Evolutionary conservation across 1,284 basidiomycete species (phyloP).

Genomic region (Ceratobasidium sp.): DNA sequence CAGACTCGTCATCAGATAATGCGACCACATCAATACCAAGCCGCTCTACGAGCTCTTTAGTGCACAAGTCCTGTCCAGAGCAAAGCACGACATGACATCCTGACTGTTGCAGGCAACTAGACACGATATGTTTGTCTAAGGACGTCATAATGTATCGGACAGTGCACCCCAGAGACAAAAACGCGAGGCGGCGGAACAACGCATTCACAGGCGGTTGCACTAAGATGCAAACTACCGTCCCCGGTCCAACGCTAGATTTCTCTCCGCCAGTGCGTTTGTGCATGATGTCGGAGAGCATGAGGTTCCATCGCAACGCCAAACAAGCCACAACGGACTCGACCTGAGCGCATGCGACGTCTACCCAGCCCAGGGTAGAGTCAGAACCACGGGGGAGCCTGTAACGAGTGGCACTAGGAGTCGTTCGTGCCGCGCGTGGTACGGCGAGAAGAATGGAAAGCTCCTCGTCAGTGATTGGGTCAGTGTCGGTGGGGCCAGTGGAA

Average conservation of each 20-base stretch:
- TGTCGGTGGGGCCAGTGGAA: background rate
- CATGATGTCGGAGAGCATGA: too few species aligned
- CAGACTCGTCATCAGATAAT: background rate
- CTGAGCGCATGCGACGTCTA: conserved; percentile 14
- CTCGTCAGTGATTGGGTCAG: conserved; percentile 9
- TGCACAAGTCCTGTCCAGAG: background rate
- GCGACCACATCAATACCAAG: background rate
- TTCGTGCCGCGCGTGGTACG: conserved; percentile 2
- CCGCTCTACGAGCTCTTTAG: too few species aligned
- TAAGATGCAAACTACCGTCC: conserved; percentile 11
- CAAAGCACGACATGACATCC: conserved; percentile 8
- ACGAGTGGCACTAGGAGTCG: background rate
- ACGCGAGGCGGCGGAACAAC: conserved; percentile 13
- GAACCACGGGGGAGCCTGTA: conserved; percentile 2
- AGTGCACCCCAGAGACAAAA: conserved; percentile 13
- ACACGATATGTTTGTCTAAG: background rate
- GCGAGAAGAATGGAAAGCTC: conserved; percentile 17
- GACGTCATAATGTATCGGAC: background rate
- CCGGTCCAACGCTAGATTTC: background rate
- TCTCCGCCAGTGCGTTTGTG: background rate
- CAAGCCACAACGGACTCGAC: background rate
- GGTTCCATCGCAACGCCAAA: background rate
- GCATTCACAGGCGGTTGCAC: background rate
- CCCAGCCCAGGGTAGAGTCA: background rate
- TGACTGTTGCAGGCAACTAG: background rate